These are phyloP conservation scores for Hordeum marinum DNA, from an alignment of 176 grass and related monocot genomes.

Conservation along the genomic window DNA sequence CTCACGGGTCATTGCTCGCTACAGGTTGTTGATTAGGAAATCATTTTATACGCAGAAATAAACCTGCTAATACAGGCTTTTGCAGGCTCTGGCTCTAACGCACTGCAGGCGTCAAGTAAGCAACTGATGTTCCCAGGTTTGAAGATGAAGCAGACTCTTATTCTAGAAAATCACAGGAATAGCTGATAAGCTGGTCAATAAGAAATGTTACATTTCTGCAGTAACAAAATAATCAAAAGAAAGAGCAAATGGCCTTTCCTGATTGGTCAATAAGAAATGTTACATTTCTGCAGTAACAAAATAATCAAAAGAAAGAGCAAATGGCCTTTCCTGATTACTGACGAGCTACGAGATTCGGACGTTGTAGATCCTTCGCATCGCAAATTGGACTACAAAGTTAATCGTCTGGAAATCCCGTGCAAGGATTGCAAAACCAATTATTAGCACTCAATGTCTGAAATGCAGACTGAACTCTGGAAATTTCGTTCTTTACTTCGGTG, in stretches of 20 bases:
- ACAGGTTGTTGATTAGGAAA: not conserved
- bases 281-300: not conserved
- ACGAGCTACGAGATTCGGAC: not conserved
- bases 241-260: not conserved
- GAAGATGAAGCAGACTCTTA: too few relatives aligned
- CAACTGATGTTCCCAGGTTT: not conserved
- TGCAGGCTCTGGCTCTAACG: not conserved
- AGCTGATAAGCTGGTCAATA: not conserved
- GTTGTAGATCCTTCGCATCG: not conserved
- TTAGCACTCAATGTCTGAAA: not conserved
- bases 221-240: not conserved
- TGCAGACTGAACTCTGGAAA: not conserved
- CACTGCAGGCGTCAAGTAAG: not conserved
- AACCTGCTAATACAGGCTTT: not conserved
- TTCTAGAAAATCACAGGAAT: too few relatives aligned
- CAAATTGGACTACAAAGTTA: not conserved
- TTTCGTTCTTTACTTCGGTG: too few relatives aligned
- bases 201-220: not conserved
- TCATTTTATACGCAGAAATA: not conserved
- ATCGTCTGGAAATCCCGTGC: not conserved
- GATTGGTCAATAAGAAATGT: not conserved
- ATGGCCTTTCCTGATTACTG: not conserved
- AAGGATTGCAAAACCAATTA: not conserved
- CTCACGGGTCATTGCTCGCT: not conserved
- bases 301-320: not conserved